These are phyloP conservation scores for Ajuga chamaepitys DNA, from an alignment of 257 asterid genomes.

Conservation along the genomic window DNA sequence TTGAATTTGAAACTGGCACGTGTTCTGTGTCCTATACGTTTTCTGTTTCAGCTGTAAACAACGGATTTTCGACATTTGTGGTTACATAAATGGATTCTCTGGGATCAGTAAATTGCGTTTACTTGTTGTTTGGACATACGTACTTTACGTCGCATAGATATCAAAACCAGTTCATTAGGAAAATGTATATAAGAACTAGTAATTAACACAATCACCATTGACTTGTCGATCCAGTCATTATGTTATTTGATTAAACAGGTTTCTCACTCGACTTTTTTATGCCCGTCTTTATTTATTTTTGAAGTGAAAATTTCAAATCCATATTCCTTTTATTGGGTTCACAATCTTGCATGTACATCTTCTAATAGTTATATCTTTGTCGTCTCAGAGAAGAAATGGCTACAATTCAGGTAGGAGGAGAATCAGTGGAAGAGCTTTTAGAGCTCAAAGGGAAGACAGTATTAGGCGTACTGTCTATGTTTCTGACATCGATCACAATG, in stretches of 20 bases:
- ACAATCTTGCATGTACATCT: not conserved
- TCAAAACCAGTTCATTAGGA: not conserved
- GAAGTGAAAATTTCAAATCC: not conserved
- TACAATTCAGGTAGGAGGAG: conserved; percentile 48
- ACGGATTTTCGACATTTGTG: not conserved
- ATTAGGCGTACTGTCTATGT: conserved; percentile 85
- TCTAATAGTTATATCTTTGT: conserved; percentile 1
- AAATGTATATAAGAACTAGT: not conserved
- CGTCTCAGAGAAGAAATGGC: conserved; percentile 55
- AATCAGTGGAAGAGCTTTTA: conserved; percentile 56
- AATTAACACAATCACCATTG: not conserved
- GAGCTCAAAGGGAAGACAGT: conserved; percentile 83
- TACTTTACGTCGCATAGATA: not conserved
- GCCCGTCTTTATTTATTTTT: not conserved
- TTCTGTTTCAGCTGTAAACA: not conserved
- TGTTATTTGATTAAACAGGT: not conserved
- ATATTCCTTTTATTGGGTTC: not conserved
- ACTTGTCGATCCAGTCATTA: not conserved
- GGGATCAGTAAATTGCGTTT: not conserved
- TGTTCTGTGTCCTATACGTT: not conserved
- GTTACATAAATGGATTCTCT: not conserved
- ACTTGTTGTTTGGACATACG: not conserved
- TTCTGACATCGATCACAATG: conserved; percentile 72
- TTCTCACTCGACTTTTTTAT: not conserved
- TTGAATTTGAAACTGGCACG: not conserved